phyloP scores from a whole-genome alignment of 108 stramenopile genomes.

The Skeletonema menzelii region DNA sequence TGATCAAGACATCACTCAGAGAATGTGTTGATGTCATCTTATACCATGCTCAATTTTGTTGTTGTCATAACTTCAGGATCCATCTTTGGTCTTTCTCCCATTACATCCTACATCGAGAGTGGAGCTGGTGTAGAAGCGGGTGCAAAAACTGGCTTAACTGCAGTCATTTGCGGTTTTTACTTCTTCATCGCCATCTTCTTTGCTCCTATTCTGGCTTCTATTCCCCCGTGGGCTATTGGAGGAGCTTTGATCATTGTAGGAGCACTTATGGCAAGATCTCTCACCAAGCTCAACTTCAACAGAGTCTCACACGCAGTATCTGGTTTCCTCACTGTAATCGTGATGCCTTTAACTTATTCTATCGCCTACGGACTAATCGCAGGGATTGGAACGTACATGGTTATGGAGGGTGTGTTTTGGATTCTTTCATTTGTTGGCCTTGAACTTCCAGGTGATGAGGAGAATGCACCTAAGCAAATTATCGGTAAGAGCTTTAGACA shows the following conservation, averaged over 20 bases:
- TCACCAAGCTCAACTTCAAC: constrained; percentile 74
- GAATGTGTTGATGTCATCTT: neutral
- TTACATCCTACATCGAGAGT: constrained; percentile 75
- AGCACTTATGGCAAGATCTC: constrained; percentile 61
- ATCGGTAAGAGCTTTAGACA: neutral
- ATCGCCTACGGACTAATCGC: constrained; percentile 82
- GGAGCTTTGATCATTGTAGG: constrained; percentile 81
- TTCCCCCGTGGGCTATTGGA: constrained; percentile 88
- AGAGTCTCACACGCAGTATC: constrained; percentile 65
- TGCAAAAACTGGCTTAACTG: constrained; percentile 60
- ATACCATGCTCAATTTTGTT: neutral
- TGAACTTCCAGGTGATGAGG: constrained; percentile 23
- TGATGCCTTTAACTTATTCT: constrained; percentile 86
- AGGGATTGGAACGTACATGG: constrained; percentile 45
- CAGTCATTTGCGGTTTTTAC: constrained; percentile 50
- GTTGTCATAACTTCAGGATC: constrained; percentile 5
- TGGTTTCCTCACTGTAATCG: constrained; percentile 81
- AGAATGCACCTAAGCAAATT: neutral
- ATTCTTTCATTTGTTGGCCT: constrained; percentile 42
- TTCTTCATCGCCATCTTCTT: constrained; percentile 70
- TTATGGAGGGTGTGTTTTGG: constrained; percentile 32
- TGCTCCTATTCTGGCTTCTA: constrained; percentile 80
- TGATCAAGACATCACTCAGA: neutral
- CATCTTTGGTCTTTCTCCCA: constrained; percentile 62
- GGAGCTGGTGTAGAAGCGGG: constrained; percentile 74